Conservation (phyloP, 768 basidiomycete species). For the Tricholomella constricta region DNA sequence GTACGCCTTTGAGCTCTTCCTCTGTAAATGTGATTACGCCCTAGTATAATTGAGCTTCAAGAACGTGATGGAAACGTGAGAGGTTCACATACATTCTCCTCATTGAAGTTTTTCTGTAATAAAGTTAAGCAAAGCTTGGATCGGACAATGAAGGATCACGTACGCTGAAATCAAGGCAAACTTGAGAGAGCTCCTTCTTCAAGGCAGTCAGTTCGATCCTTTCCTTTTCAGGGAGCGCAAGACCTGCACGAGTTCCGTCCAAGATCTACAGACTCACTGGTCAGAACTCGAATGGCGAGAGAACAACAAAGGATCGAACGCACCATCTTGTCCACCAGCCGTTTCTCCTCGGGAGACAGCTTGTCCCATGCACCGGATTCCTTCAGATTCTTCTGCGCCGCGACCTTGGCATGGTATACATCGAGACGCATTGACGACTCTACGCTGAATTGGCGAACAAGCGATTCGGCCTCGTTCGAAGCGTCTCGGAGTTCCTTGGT, state of each 20-base stretch:
- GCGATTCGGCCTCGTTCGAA: slow-evolving; percentile 71
- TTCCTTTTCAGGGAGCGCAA: slow-evolving; percentile 68
- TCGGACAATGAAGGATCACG: slow-evolving; percentile 24
- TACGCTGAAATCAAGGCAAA: slow-evolving; percentile 79
- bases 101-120: slow-evolving; percentile 82
- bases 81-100: slow-evolving; percentile 63
- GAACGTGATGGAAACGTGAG: not conserved
- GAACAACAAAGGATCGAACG: slow-evolving; percentile 5
- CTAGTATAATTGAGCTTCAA: slow-evolving; percentile 33
- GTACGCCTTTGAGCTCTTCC: slow-evolving; percentile 80
- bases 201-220: slow-evolving; percentile 55
- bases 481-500: slow-evolving; percentile 80
- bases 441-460: slow-evolving; percentile 69
- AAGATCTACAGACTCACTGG: slow-evolving; percentile 43
- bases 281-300: not conserved
- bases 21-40: slow-evolving; percentile 62
- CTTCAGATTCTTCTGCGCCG: slow-evolving; percentile 70
- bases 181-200: slow-evolving; percentile 77
- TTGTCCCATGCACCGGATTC: slow-evolving; percentile 60
- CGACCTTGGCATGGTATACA: slow-evolving; percentile 71
- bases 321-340: slow-evolving; percentile 81
- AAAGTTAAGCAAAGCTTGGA: slow-evolving; percentile 4
- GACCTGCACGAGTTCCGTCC: slow-evolving; percentile 79
- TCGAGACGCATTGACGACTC: slow-evolving; percentile 83
- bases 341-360: slow-evolving; percentile 65